A percentile compares a stretch with the other conserved stretches of the same genome.
Evolutionary conservation across 371 early-diverging fungal genomes (phyloP).

Genomic region (Entomophthora muscae): DNA sequence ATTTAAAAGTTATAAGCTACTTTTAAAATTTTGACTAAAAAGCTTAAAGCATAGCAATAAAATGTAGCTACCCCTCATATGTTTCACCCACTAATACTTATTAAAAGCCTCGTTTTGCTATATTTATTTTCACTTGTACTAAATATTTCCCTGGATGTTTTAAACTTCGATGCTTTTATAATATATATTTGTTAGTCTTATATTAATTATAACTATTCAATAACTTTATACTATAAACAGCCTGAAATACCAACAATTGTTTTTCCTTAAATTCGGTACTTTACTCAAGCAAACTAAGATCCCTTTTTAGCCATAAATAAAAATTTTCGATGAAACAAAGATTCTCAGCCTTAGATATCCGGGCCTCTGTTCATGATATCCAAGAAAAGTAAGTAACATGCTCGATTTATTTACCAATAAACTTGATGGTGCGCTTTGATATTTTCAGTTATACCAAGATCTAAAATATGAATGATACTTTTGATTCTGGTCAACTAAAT

Average conservation of each 20-base stretch:
- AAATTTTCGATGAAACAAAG: slow-evolving; percentile 37
- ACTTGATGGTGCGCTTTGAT: slow-evolving; percentile 19
- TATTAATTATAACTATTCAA: not conserved
- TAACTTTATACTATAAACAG: not conserved
- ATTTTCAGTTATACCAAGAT: slow-evolving; percentile 12
- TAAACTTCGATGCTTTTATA: too few relatives aligned
- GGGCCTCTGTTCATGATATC: slow-evolving; percentile 58
- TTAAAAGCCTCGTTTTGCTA: too few relatives aligned
- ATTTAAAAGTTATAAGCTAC: too few relatives aligned
- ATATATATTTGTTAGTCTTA: too few relatives aligned
- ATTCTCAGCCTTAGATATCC: slow-evolving; percentile 74
- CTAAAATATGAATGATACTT: not conserved
- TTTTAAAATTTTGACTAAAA: too few relatives aligned
- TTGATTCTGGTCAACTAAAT: not conserved
- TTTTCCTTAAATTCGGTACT: not conserved
- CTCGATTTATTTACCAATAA: slow-evolving; percentile 10
- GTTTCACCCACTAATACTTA: too few relatives aligned
- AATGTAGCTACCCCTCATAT: too few relatives aligned
- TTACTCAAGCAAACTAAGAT: too few relatives aligned
- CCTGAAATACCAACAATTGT: not conserved
- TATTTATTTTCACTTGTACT: too few relatives aligned
- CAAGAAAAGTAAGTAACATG: slow-evolving; percentile 58
- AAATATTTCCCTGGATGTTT: too few relatives aligned
- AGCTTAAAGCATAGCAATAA: too few relatives aligned
- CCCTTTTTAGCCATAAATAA: not conserved